Evolutionary conservation across 306 rosid genomes (phyloP), one percentile per base, ranked within the genome.

Genomic region (Cicer pinnatifidum): DNA sequence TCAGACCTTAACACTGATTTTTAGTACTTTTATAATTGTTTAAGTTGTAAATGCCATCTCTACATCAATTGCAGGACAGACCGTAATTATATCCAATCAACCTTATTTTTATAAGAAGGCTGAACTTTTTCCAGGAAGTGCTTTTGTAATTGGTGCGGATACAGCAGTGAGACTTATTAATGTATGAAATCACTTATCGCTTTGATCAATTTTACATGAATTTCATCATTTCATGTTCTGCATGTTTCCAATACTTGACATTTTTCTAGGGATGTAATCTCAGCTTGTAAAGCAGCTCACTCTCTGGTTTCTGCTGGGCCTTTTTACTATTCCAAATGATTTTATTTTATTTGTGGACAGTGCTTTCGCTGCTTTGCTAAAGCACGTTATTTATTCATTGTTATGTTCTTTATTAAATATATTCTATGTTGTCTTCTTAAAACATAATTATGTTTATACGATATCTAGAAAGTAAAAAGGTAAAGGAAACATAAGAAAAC

Each of bases 91-190:
- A 80, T 94, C 98, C 72, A 94, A 82, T 82, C 92, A 91, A 72
- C 97, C 97, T 51, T 91, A 63, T 67, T 91, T 94, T 75, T 89
- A 91, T 61, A 89, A 91, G 89, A 94, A 91, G 87, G 96, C 95
- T 39, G 96, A 91, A 79, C 84, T 89, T 60, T 94, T 91, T 82
- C 97, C 96, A 6, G 96, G 96, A 76, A 89, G 95, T 87, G 91
- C 92, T 46, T 94, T 94, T 83, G 96, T 94, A 77, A 88, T 91
- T 82, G 97, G 98, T 15, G 95, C 85, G 43, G 98, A 94, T 82
- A 94, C 98, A 39, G 97, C 85, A 80, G 92, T 75, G 76, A 88
- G 98, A 88, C 84, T 91, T 73, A 78, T 91, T 44, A 67, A 91
- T 77, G 97, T 94, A 94, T 40, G 97, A 10, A 67, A 59, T 71